Evolutionary conservation across 1,284 basidiomycete genomes (phyloP).

Genomic region (Rhodotorula glutinis): DNA sequence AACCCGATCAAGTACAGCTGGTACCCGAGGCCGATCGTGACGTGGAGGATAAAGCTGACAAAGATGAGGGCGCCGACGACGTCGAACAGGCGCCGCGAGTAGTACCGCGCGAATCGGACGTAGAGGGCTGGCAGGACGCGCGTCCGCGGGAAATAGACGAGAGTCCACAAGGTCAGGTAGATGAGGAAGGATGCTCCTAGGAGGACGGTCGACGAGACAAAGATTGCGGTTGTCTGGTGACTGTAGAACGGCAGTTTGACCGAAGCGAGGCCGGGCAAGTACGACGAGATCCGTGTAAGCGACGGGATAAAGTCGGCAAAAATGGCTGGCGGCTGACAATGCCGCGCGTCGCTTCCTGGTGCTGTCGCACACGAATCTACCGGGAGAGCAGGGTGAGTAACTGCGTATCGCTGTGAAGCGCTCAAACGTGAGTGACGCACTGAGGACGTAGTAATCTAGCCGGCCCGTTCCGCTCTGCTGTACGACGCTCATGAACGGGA

Average conservation of each 20-base stretch:
- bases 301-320: slow-evolving; percentile 29
- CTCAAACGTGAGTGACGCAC: slow-evolving; percentile 6
- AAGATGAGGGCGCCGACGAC: slow-evolving; percentile 16
- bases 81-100: slow-evolving; percentile 12
- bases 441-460: slow-evolving; percentile 25
- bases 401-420: fast-evolving
- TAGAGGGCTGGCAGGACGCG: slow-evolving; percentile 1
- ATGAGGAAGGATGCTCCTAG: slow-evolving; percentile 20
- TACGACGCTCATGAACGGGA: slow-evolving; percentile 14
- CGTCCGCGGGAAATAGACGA: slow-evolving; percentile 35
- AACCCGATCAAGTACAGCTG: slow-evolving; percentile 20
- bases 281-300: slow-evolving; percentile 13
- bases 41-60: slow-evolving; percentile 18
- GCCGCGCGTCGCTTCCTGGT: neutral
- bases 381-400: too few relatives aligned
- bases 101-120: slow-evolving; percentile 25
- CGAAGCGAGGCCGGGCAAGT: slow-evolving; percentile 26
- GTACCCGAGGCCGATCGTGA: slow-evolving; percentile 34
- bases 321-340: slow-evolving; percentile 8
- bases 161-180: slow-evolving; percentile 36
- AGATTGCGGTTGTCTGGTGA: slow-evolving; percentile 26
- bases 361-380: slow-evolving; percentile 27
- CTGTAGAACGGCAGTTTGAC: slow-evolving; percentile 31
- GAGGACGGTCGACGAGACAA: slow-evolving; percentile 23
- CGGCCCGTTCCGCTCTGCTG: slow-evolving; percentile 18